Base-by-base conservation (phyloP, 768 basidiomycete genomes). In the Rhodotorula diobovata region DNA sequence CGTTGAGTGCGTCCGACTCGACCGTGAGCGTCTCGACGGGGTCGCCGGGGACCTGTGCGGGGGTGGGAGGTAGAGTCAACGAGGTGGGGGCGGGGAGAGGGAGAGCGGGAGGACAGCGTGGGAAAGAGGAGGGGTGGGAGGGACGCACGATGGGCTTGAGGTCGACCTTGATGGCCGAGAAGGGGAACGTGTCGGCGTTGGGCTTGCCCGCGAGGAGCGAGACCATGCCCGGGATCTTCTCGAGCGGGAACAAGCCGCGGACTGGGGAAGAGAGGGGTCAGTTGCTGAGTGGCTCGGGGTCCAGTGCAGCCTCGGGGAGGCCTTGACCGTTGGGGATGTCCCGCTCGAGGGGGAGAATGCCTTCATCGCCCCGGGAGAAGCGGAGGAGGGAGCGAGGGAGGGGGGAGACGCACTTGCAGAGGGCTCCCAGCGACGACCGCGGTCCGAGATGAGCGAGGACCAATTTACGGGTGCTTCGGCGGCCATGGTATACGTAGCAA, bases 131-230 rank as follows among this genome's bases (percentile, higher is more conserved):
- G n/a, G n/a, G n/a, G n/a, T n/a, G n/a, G n/a, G n/a, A n/a, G 45
- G 32, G 45, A 25, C 64, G 54, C 25, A 70, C 68, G 64, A 69
- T 41, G 21, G 81, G 77, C 72, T 82, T 82, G 66, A 83, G 75
- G 61, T 81, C 79, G 64, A 83, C 78, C n/a, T 85, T 87, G 75
- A 98, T 82, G 0, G 88, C 87, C 4, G 87, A 87, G 82, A 98
- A 90, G 2, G 95, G 95, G 82, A 97, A 98, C 30, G 91, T 89
- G n/a, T 84, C 82, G 15, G 88, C 84, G 77, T 95, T 94, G 12
- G 95, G 95, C 80, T 94, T 93, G 37, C 95, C 95, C 0, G 93
- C 93, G 14, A 94, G 85, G 43, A 93, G 80, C 7, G 89, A 90
- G 66, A 93, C 87, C 48, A 91, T 78, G n/a, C 90, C 90, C 0